phyloP scores from a whole-genome alignment of 192 early-diverging fungal genomes.

The Gigaspora rosea region DNA sequence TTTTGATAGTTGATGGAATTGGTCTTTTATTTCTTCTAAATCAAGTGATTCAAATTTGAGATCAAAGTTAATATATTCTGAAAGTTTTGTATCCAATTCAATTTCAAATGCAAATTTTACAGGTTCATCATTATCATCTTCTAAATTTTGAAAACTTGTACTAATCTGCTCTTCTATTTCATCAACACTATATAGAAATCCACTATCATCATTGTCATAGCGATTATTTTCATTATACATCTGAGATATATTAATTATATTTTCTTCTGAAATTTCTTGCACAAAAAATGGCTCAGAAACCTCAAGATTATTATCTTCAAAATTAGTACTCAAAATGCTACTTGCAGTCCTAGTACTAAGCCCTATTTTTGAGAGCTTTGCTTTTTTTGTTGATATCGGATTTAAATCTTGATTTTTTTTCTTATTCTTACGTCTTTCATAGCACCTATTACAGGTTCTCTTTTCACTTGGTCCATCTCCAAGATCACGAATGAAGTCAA shows the following conservation, averaged over 20 bases:
- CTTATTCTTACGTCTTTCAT: constrained; percentile 1
- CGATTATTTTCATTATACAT: no score
- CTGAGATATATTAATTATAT: no score
- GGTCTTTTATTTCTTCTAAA: not conserved
- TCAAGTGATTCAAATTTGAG: not conserved
- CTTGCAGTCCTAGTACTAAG: not conserved
- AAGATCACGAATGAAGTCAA: no score
- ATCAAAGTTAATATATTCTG: not conserved
- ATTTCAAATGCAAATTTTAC: constrained; percentile 10
- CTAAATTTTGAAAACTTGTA: not conserved
- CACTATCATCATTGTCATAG: no score
- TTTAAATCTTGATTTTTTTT: not conserved
- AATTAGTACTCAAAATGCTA: not conserved
- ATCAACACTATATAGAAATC: not conserved
- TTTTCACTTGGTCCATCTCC: no score
- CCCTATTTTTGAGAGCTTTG: not conserved
- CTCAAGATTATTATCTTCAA: not conserved
- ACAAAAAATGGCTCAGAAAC: no score
- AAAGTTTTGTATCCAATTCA: not conserved
- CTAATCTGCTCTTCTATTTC: not conserved
- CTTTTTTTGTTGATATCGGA: not conserved
- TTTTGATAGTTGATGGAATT: not conserved
- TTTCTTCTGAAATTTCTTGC: no score
- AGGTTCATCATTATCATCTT: not conserved
- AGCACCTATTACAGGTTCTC: constrained; percentile 5